These are phyloP conservation scores for Pleurozium schreberi DNA, from an alignment of 225 moss, liverwort and hornwort genomes.

Conservation along the genomic window DNA sequence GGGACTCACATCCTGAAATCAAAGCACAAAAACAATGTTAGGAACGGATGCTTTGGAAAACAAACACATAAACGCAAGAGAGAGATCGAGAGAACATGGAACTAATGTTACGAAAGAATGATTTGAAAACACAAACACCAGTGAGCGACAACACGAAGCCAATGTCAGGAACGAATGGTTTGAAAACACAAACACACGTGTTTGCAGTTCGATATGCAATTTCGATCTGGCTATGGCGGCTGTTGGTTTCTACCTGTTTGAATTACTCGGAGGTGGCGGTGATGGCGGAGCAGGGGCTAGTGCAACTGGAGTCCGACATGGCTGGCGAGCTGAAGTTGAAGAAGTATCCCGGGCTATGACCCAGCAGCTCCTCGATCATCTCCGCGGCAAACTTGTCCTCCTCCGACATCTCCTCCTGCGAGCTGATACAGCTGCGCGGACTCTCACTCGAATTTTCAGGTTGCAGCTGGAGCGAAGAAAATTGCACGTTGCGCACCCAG, in stretches of 20 bases:
- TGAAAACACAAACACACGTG: no score
- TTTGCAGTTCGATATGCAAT: not conserved
- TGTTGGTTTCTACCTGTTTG: not conserved
- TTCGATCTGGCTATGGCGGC: not conserved
- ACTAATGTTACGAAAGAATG: not conserved
- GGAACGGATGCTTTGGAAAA: no score
- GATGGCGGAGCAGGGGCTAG: slow-evolving; percentile 26
- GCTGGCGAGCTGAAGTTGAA: slow-evolving; percentile 29
- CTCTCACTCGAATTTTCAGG: slow-evolving; percentile 28
- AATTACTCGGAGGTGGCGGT: slow-evolving; percentile 19
- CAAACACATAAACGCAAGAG: not conserved
- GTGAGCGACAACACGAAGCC: not conserved
- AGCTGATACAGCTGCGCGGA: slow-evolving; percentile 14
- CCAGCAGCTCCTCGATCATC: slow-evolving; percentile 52
- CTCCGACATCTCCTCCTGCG: slow-evolving; percentile 31
- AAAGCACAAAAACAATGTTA: not conserved
- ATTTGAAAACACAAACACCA: not conserved
- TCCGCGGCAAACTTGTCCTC: slow-evolving; percentile 53
- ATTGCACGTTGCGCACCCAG: slow-evolving; percentile 57
- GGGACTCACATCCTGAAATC: not conserved
- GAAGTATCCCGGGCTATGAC: slow-evolving; percentile 14
- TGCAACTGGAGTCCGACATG: slow-evolving; percentile 40
- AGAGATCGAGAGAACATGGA: not conserved
- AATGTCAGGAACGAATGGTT: not conserved
- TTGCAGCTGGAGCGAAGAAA: not conserved